Percentiles rank a stretch among this genome's conserved stretches.
phyloP scores from a whole-genome alignment of 805 yeast species.

The Yamadazyma philogaea region DNA sequence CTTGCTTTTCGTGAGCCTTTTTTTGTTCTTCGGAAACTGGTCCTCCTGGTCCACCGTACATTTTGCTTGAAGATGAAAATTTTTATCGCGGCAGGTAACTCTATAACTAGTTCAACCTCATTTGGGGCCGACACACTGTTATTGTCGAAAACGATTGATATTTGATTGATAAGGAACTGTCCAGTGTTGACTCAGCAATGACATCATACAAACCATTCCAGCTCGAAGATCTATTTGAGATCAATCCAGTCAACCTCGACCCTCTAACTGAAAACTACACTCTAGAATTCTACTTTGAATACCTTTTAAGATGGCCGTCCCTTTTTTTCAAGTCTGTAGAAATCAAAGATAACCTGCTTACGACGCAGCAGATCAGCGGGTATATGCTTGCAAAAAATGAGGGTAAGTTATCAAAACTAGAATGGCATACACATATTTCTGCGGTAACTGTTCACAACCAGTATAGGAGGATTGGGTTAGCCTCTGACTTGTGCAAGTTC shows the following conservation, averaged over 20 bases:
- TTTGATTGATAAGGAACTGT: background rate
- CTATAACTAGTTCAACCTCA: constrained; percentile 1
- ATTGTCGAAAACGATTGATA: too few relatives aligned
- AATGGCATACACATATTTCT: constrained; percentile 96
- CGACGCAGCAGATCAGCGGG: constrained; percentile 45
- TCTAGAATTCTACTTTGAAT: constrained; percentile 77
- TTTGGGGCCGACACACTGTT: too few relatives aligned
- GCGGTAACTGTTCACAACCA: constrained; percentile 88
- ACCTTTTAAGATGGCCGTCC: constrained; percentile 83
- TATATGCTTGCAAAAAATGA: constrained; percentile 97
- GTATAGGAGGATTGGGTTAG: constrained; percentile 82
- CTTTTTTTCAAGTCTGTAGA: constrained; percentile 75
- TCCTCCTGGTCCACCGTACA: constrained; percentile 50
- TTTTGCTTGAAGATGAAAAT: constrained; percentile 18
- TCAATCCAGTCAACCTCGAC: constrained; percentile 79
- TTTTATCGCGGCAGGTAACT: constrained; percentile 4
- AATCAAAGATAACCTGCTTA: constrained; percentile 16
- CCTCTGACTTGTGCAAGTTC: constrained; percentile 71
- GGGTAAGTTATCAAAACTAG: constrained; percentile 59
- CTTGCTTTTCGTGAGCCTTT: constrained; percentile 60
- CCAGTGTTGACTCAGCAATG: constrained; percentile 44
- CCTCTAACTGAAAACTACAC: constrained; percentile 91
- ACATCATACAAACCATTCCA: constrained; percentile 85
- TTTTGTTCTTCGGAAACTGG: constrained; percentile 60
- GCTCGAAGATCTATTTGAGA: constrained; percentile 73